phyloP scores from a whole-genome alignment of 2,329 filamentous ascomycete species.

The Chaetomium sp. region DNA sequence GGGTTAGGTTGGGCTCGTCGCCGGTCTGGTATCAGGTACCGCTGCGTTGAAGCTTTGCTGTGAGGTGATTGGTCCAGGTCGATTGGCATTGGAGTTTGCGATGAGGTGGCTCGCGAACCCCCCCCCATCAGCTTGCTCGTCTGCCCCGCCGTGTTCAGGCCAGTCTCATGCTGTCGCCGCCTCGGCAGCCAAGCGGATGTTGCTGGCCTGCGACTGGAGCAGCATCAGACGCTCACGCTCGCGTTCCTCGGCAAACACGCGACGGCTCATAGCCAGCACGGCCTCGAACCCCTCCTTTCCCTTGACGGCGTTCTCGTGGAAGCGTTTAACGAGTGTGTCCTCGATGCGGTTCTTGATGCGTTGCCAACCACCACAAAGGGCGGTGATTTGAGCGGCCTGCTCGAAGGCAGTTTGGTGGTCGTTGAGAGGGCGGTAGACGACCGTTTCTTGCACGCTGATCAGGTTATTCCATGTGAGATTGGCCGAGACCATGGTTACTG shows the following conservation, averaged over 20 bases:
- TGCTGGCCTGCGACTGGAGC: constrained; percentile 26
- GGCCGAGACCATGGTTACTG: constrained; percentile 92
- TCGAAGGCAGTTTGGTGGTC: constrained; percentile 67
- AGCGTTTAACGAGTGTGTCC: constrained; percentile 80
- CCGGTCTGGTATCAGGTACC: too few species aligned
- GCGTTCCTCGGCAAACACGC: constrained; percentile 85
- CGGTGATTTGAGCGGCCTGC: constrained; percentile 88
- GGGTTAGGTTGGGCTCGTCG: too few species aligned
- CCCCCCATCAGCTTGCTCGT: too few species aligned
- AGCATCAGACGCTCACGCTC: constrained; percentile 46
- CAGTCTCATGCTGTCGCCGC: neutral
- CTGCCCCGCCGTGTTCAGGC: too few species aligned
- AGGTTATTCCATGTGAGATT: constrained; percentile 93
- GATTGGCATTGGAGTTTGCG: too few species aligned
- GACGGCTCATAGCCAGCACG: constrained; percentile 86
- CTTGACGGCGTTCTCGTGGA: constrained; percentile 84
- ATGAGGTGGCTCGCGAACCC: too few species aligned
- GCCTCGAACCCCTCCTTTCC: constrained; percentile 93
- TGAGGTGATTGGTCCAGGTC: too few species aligned
- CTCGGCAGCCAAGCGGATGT: constrained; percentile 25
- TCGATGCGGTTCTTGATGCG: constrained; percentile 95
- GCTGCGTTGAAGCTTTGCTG: too few species aligned
- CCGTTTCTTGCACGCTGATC: constrained; percentile 86
- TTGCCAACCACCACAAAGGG: constrained; percentile 93
- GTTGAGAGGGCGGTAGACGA: constrained; percentile 66